Percentiles rank a stretch among this genome's conserved stretches.
Evolutionary conservation across 345 rosid genomes (phyloP).

Genomic region (Rhodomyrtus tomentosa): DNA sequence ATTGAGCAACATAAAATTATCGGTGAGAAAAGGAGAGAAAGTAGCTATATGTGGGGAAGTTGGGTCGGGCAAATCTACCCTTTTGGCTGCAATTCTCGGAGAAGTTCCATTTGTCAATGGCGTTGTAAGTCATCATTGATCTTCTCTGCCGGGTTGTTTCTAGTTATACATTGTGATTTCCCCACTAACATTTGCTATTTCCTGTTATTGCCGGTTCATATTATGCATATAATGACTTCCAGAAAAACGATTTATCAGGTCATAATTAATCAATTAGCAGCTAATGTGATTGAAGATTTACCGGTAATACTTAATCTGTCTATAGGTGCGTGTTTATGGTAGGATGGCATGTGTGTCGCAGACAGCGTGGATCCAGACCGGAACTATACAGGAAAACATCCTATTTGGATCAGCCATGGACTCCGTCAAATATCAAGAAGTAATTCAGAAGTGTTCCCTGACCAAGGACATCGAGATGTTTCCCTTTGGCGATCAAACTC

Average conservation of each 20-base stretch:
- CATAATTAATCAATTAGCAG: neutral
- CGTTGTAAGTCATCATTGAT: conserved; percentile 13
- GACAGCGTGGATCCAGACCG: conserved; percentile 41
- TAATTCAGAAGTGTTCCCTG: conserved; percentile 25
- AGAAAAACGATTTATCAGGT: neutral
- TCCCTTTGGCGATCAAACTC: conserved; percentile 35
- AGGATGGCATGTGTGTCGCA: conserved; percentile 47
- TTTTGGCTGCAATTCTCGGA: conserved; percentile 43
- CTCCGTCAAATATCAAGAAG: conserved; percentile 17
- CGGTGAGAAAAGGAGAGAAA: conserved; percentile 22
- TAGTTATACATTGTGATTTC: neutral
- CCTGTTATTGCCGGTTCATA: neutral
- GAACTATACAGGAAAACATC: conserved; percentile 39
- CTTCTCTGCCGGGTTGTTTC: neutral
- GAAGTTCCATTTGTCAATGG: conserved; percentile 40
- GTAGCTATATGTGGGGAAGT: conserved; percentile 55
- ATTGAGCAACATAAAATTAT: conserved; percentile 20
- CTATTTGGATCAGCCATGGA: conserved; percentile 36
- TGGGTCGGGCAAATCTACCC: conserved; percentile 57
- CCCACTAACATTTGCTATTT: neutral
- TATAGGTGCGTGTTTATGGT: conserved; percentile 27
- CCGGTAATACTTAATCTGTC: neutral
- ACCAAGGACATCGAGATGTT: conserved; percentile 33
- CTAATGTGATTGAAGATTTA: neutral
- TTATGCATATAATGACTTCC: neutral